Evolutionary conservation across 345 rosid genomes (phyloP).

Genomic region (Pugionium dolabratum): DNA sequence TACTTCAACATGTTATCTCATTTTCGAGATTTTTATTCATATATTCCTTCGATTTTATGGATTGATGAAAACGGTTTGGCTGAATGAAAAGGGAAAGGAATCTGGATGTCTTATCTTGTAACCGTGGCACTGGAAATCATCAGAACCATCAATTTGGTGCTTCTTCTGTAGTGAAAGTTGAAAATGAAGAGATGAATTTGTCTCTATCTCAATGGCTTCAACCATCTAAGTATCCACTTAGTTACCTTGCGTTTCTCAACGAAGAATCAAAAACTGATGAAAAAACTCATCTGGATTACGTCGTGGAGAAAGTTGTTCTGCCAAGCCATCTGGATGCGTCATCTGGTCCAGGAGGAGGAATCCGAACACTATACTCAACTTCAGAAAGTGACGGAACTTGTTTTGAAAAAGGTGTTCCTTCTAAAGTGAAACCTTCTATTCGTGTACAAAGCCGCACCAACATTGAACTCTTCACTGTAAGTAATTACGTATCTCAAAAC

Average conservation of each 20-base stretch:
- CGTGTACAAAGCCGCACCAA: constrained; percentile 5
- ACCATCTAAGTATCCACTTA: constrained; percentile 33
- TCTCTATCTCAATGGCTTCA: constrained; percentile 38
- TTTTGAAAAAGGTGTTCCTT: background rate
- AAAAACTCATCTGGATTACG: constrained; percentile 12
- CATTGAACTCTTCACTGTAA: background rate
- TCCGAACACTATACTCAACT: constrained; percentile 6
- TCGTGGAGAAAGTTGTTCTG: constrained; percentile 21
- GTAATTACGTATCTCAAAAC: background rate
- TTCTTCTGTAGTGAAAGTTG: constrained; percentile 11
- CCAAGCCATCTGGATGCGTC: background rate
- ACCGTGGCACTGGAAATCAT: background rate
- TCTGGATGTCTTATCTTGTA: background rate
- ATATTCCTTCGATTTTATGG: background rate
- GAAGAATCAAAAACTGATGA: constrained; percentile 26
- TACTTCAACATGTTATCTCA: background rate
- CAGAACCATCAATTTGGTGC: background rate
- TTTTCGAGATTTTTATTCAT: background rate
- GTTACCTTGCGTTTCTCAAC: constrained; percentile 37
- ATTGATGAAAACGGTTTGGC: background rate
- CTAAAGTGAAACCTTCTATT: constrained; percentile 17
- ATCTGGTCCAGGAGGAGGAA: background rate
- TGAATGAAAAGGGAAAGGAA: background rate
- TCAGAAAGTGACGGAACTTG: background rate
- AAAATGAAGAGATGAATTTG: background rate